Percentiles rank a stretch among this genome's conserved stretches.
These are phyloP conservation scores for Closterium sp. DNA, from an alignment of 139 green algal species.

Conservation along the genomic window DNA sequence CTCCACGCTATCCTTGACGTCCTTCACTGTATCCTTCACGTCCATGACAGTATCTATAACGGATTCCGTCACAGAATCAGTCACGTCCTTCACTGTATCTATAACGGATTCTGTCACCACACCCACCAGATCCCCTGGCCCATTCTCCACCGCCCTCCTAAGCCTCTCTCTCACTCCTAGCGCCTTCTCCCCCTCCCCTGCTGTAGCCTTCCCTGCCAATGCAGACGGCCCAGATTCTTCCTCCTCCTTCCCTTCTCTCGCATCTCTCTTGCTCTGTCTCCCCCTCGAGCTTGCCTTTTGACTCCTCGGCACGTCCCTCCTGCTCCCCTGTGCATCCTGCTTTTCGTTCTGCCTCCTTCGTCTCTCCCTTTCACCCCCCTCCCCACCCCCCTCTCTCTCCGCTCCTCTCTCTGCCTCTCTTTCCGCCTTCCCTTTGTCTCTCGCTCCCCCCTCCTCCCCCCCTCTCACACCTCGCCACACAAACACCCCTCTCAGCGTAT, in stretches of 20 bases:
- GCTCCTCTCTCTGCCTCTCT: background rate
- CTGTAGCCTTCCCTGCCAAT: too few species aligned
- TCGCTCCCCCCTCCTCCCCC: background rate
- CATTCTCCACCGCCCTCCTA: background rate
- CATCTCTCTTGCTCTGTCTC: background rate
- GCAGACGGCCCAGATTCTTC: too few species aligned
- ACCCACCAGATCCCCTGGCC: background rate
- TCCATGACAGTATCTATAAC: slow-evolving; percentile 21
- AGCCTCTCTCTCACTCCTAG: background rate
- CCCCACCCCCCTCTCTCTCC: background rate
- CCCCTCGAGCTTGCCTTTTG: background rate
- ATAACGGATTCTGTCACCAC: background rate
- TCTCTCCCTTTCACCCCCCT: background rate
- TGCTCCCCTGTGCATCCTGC: background rate
- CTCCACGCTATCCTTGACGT: slow-evolving; percentile 21
- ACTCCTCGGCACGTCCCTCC: background rate
- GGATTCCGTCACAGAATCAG: slow-evolving; percentile 4
- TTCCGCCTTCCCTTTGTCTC: background rate
- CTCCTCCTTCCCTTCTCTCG: background rate
- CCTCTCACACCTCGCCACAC: background rate
- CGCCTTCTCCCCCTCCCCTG: background rate
- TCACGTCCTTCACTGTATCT: background rate
- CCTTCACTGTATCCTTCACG: slow-evolving; percentile 2
- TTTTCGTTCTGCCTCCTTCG: background rate
- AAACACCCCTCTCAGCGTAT: background rate